These are phyloP conservation scores for Ceratobasidium sp. DNA, from an alignment of 1,284 basidiomycete genomes.

Conservation along the genomic window DNA sequence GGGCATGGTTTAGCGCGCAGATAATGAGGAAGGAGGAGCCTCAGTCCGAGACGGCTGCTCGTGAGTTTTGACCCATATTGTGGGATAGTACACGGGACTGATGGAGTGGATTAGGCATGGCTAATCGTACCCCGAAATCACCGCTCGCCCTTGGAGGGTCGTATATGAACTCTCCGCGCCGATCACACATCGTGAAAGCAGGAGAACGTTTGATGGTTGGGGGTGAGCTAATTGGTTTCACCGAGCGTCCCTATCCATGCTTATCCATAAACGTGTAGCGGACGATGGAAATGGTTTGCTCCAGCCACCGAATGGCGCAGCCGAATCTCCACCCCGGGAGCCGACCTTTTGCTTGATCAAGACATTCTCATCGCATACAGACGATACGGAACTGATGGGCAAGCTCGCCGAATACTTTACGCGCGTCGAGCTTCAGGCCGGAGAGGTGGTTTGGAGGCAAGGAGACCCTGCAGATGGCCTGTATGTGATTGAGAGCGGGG, in stretches of 20 bases:
- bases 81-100: slow-evolving; percentile 39
- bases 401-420: slow-evolving; percentile 76
- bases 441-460: slow-evolving; percentile 78
- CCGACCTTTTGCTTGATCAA: slow-evolving; percentile 75
- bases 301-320: background rate
- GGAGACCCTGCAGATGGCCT: slow-evolving; percentile 81
- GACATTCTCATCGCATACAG: slow-evolving; percentile 77
- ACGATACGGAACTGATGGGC: slow-evolving; percentile 56
- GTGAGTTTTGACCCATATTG: slow-evolving; percentile 51
- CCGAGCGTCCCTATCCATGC: background rate
- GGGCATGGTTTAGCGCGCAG: slow-evolving; percentile 72
- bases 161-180: slow-evolving; percentile 76
- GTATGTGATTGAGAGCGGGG: slow-evolving; percentile 87
- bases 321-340: slow-evolving; percentile 54
- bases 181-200: slow-evolving; percentile 78
- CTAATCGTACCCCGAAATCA: slow-evolving; percentile 46
- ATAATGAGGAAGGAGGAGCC: slow-evolving; percentile 47
- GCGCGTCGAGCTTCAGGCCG: slow-evolving; percentile 66
- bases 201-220: slow-evolving; percentile 75
- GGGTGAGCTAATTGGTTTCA: slow-evolving; percentile 55
- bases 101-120: slow-evolving; percentile 50
- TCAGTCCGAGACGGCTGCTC: slow-evolving; percentile 36
- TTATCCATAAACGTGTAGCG: background rate
- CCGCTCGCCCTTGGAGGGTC: slow-evolving; percentile 63
- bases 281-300: slow-evolving; percentile 14